phyloP scores from a whole-genome alignment of 306 rosid genomes.

The Sesbania bispinosa region DNA sequence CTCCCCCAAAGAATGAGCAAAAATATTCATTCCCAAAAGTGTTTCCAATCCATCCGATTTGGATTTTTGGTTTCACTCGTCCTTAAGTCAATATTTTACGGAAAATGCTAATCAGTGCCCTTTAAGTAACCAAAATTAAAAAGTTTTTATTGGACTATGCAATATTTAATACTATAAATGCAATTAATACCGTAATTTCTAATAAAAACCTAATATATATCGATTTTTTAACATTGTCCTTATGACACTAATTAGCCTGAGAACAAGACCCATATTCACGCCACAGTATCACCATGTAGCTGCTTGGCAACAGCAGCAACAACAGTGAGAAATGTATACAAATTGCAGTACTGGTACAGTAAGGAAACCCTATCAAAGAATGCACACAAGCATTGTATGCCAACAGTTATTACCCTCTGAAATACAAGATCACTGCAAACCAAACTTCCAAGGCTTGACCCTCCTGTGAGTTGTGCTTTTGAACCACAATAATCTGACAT shows the following conservation, averaged over 20 bases:
- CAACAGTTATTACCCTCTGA: not conserved
- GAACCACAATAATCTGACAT: conserved; percentile 6
- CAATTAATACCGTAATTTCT: no score
- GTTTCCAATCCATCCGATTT: no score
- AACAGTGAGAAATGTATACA: not conserved
- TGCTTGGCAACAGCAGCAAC: not conserved
- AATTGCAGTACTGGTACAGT: not conserved
- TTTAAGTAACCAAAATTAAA: no score
- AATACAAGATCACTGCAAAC: not conserved
- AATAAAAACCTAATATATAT: no score
- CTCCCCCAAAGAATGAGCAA: no score
- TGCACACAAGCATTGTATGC: not conserved
- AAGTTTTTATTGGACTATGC: no score
- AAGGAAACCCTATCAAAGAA: not conserved
- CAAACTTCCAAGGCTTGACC: not conserved
- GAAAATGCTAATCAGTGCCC: no score
- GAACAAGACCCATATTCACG: no score
- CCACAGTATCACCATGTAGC: not conserved
- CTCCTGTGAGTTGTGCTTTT: not conserved
- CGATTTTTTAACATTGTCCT: no score
- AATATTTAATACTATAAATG: no score
- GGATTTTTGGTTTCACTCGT: not conserved
- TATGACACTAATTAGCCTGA: no score
- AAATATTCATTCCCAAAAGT: no score
- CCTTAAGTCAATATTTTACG: not conserved